Base-by-base conservation (phyloP, 129 eudicot species). In the Saussurea involucrata region DNA sequence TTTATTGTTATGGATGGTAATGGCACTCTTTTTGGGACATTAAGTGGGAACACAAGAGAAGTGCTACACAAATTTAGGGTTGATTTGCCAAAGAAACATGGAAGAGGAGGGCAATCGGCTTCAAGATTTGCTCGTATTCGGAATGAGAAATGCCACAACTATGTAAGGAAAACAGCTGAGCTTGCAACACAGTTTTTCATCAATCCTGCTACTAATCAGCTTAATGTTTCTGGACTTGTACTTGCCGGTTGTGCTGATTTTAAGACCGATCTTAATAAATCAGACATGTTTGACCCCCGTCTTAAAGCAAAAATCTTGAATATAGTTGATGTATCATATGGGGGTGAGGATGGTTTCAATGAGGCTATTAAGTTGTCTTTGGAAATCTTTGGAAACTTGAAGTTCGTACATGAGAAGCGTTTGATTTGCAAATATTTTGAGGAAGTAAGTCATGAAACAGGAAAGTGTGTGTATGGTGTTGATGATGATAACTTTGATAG, bases 201-300 rank as follows among this genome's bases (percentile, higher is more conserved):
- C 58, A 80, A 84, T 24, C 87, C 87, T 22, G 80, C 79, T 17
- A 84, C 87, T 6, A 84, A 85, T 53, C 84, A 80, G 63, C 87
- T 85, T 20, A 84, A 84, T 80, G 87, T 84, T 64, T 70, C 84
- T 13, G 87, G 87, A 34, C 82, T 84, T 21, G 76, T 84, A 34
- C 87, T 84, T 72, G 87, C 84, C 10, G 87, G 87, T 21, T 84
- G 79, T 32, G 87, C 87, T 18, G 87, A 80, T 68, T 84, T 84
- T 25, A 84, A 84, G 68, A 84, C 87, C 24, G 85, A 84, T 79
- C 82, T 84, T 12, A 80, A 85, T 76, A 79, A 84, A 63, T 84
- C n/a, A n/a, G n/a, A n/a, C n/a, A n/a, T n/a, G n/a, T n/a, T n/a
- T 70, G 81, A 84, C 61, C 84, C 74, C 5, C 84, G 87, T 32